These are phyloP conservation scores for Cardiospermum halicacabum DNA, from an alignment of 345 rosid genomes.

Conservation along the genomic window DNA sequence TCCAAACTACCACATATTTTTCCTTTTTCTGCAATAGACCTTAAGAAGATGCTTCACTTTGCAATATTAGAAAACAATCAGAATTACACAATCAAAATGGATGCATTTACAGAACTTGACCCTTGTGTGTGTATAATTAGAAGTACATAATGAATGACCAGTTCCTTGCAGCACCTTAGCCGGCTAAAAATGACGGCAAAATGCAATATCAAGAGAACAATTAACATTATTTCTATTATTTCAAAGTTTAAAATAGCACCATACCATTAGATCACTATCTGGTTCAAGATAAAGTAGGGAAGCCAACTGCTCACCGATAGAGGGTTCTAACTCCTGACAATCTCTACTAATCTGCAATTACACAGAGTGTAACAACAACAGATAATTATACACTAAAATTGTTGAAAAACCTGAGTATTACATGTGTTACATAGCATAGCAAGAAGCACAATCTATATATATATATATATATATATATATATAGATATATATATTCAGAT, in stretches of 20 bases:
- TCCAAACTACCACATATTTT: too few relatives aligned
- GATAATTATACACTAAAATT: constrained; percentile 10
- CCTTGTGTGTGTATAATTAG: not conserved
- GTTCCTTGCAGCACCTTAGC: not conserved
- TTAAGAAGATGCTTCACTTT: too few relatives aligned
- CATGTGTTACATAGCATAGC: not conserved
- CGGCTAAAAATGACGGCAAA: not conserved
- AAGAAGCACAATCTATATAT: not conserved
- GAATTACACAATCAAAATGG: not conserved
- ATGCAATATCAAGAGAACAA: not conserved
- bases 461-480: too few relatives aligned
- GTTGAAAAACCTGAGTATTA: not conserved
- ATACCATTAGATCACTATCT: constrained; percentile 98
- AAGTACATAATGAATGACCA: not conserved
- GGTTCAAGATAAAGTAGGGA: constrained; percentile 93
- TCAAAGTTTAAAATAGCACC: constrained; percentile 12
- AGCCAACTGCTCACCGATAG: constrained; percentile 92
- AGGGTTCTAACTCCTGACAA: constrained; percentile 94
- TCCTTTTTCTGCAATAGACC: too few relatives aligned
- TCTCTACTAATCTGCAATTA: constrained; percentile 90
- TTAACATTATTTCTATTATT: not conserved
- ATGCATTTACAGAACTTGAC: not conserved
- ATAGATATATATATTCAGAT: too few relatives aligned
- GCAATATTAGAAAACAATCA: not conserved
- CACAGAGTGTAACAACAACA: constrained; percentile 18